A percentile compares a stretch with the other conserved stretches of the same genome.
These are phyloP conservation scores for Paulownia fortunei DNA, from an alignment of 257 asterid genomes.

Conservation along the genomic window DNA sequence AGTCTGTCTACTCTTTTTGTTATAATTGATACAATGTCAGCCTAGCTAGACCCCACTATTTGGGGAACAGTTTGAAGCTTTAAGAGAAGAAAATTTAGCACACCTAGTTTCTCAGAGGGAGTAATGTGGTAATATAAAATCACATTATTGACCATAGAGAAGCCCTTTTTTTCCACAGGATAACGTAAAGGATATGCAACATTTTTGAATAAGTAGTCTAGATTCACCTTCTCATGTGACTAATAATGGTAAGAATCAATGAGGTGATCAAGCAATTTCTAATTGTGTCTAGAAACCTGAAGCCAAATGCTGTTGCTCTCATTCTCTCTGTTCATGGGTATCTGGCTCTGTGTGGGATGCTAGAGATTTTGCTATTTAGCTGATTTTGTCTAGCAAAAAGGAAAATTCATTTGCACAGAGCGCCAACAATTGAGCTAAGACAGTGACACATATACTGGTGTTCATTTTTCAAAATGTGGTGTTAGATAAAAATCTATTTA, in stretches of 20 bases:
- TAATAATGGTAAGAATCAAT: neutral
- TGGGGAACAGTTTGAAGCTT: neutral
- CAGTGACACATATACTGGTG: no score
- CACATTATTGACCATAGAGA: neutral
- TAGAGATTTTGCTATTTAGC: no score
- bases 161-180: neutral
- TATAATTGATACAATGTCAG: conserved; percentile 5
- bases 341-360: no score
- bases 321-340: no score
- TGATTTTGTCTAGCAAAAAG: no score
- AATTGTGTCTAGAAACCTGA: neutral
- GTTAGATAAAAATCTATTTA: no score
- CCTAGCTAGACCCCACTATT: neutral
- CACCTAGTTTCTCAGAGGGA: neutral
- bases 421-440: no score
- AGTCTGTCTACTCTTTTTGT: conserved; percentile 35
- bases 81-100: neutral
- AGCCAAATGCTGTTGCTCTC: no score
- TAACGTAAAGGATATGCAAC: no score
- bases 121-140: neutral
- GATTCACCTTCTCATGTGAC: neutral
- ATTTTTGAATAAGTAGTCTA: neutral
- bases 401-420: no score
- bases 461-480: no score
- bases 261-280: neutral